phyloP scores from a whole-genome alignment of 169 alveolate genomes.

The Pseudocohnilembus persalinus region DNA sequence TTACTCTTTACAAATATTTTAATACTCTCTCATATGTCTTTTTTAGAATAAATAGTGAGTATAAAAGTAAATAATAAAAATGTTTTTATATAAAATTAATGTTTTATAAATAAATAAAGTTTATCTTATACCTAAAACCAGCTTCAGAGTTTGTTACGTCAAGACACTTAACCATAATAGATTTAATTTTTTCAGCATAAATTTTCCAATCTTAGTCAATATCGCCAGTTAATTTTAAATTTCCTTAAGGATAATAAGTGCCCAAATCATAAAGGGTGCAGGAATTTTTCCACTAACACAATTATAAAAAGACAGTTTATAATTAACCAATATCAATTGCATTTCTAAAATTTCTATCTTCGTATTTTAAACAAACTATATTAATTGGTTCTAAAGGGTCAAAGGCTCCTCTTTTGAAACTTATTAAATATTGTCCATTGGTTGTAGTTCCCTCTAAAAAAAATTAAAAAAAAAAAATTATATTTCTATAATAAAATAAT shows the following conservation, averaged over 20 bases:
- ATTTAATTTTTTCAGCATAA: constrained; percentile 33
- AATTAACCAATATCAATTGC: constrained; percentile 34
- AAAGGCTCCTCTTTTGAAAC: constrained; percentile 77
- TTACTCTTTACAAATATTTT: too few relatives aligned
- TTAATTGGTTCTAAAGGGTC: constrained; percentile 31
- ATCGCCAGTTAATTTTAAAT: constrained; percentile 8
- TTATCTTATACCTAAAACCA: constrained; percentile 35
- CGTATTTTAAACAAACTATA: constrained; percentile 33
- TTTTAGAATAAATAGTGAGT: too few relatives aligned
- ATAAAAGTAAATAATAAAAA: too few relatives aligned
- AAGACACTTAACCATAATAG: constrained; percentile 34
- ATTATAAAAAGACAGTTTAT: constrained; percentile 11
- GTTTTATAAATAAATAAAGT: background rate
- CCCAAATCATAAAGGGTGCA: constrained; percentile 30
- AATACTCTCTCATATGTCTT: too few relatives aligned
- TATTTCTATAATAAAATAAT: too few relatives aligned
- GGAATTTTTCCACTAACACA: constrained; percentile 24
- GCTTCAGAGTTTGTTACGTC: constrained; percentile 21
- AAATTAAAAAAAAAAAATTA: too few relatives aligned
- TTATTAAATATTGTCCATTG: constrained; percentile 59
- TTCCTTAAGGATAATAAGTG: constrained; percentile 25
- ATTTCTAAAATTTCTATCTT: constrained; percentile 16
- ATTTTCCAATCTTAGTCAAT: constrained; percentile 40
- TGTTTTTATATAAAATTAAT: too few relatives aligned
- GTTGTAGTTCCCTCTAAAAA: constrained; percentile 71